These are phyloP conservation scores for Penicillium occitanis DNA, from an alignment of 2,329 filamentous ascomycete genomes.

Conservation along the genomic window DNA sequence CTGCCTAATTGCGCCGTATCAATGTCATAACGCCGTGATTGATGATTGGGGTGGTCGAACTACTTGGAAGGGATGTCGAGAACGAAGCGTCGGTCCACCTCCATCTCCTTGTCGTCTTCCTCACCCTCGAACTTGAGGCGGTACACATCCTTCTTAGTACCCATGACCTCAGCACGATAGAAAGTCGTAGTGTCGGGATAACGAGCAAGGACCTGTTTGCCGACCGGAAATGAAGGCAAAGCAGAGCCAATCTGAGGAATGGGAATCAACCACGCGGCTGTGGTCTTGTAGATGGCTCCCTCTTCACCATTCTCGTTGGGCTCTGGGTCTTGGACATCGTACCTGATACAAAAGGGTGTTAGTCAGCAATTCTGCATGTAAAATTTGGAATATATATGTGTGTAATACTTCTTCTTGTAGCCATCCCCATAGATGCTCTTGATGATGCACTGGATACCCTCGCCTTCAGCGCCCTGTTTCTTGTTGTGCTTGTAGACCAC, in stretches of 20 bases:
- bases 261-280: slow-evolving; percentile 72
- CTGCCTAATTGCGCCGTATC: slow-evolving; percentile 11
- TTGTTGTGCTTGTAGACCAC: slow-evolving; percentile 54
- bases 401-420: slow-evolving; percentile 59
- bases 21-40: slow-evolving; percentile 4
- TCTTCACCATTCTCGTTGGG: slow-evolving; percentile 69
- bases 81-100: slow-evolving; percentile 73
- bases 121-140: slow-evolving; percentile 75
- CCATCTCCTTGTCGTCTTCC: slow-evolving; percentile 69
- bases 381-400: neutral
- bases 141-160: slow-evolving; percentile 56
- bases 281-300: slow-evolving; percentile 63
- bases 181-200: slow-evolving; percentile 85
- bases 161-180: slow-evolving; percentile 79
- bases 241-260: slow-evolving; percentile 64
- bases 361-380: neutral
- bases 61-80: slow-evolving; percentile 65
- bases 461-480: slow-evolving; percentile 53
- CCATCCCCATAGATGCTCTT: slow-evolving; percentile 73
- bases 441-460: slow-evolving; percentile 72
- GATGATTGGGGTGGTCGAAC: neutral
- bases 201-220: slow-evolving; percentile 72
- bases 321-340: slow-evolving; percentile 77
- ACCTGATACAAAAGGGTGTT: slow-evolving; percentile 47
- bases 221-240: slow-evolving; percentile 61